phyloP scores from a whole-genome alignment of 2,329 filamentous ascomycete genomes.

The Leptographium procerum region DNA sequence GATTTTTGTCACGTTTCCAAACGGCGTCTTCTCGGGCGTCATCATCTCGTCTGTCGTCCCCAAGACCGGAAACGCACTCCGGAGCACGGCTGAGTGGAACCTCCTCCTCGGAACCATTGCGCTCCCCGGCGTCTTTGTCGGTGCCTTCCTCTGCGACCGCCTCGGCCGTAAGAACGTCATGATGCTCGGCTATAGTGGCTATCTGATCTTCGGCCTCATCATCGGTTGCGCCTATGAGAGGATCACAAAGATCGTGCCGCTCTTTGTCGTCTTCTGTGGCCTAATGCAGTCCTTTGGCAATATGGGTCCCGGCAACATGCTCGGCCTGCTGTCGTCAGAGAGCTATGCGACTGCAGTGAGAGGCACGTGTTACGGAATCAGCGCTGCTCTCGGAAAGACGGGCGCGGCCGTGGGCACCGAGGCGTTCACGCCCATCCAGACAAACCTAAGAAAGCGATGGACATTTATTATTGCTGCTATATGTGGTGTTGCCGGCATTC shows the following conservation, averaged over 20 bases:
- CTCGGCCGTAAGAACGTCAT: slow-evolving; percentile 16
- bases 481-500: slow-evolving; percentile 10
- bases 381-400: slow-evolving; percentile 37
- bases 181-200: slow-evolving; percentile 13
- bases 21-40: slow-evolving; percentile 43
- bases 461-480: slow-evolving; percentile 12
- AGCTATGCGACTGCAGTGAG: slow-evolving; percentile 37
- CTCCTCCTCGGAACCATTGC: slow-evolving; percentile 17
- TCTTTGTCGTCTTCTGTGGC: slow-evolving; percentile 40
- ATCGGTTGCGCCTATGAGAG: slow-evolving; percentile 23
- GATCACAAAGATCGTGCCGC: slow-evolving; percentile 32
- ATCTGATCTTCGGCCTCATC: slow-evolving; percentile 16
- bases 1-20: slow-evolving; percentile 44
- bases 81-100: slow-evolving; percentile 17
- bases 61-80: slow-evolving; percentile 9
- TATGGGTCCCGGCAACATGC: slow-evolving; percentile 34
- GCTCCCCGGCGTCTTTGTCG: slow-evolving; percentile 11
- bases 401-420: slow-evolving; percentile 37
- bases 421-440: slow-evolving; percentile 11
- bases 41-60: slow-evolving; percentile 27
- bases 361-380: slow-evolving; percentile 37
- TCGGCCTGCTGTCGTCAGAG: slow-evolving; percentile 37
- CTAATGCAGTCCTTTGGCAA: slow-evolving; percentile 36
- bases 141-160: slow-evolving; percentile 11
- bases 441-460: slow-evolving; percentile 10